Evolutionary conservation across 176 grass and related monocot genomes (phyloP), one percentile per base, ranked within the genome.

Genomic region (Avena insularis): DNA sequence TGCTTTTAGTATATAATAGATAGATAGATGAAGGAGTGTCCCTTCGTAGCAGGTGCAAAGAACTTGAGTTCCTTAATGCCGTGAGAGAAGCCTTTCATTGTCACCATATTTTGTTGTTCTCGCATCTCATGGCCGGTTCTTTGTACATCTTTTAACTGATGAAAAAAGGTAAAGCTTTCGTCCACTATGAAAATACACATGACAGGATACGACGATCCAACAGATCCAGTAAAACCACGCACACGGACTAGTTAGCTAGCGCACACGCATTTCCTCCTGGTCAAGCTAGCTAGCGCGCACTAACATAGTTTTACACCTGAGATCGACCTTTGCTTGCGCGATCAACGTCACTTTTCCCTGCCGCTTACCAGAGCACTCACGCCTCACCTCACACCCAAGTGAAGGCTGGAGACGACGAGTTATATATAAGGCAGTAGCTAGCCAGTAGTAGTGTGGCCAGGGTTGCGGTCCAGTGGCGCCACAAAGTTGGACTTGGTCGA

Each of bases 401-500:
- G 78, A 82, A 83, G 80, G 69, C 77, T 54, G 69, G 76, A 77
- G 83, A 64, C 58, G 45, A 85, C 1, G 65, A 6, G 15, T 82
- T 53, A 51, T 77, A 51, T 77, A 54, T 55, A 75, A 4, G 12
- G 11, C 20, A 8, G 70, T 13, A 47, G 40, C n/a, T 13, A 47
- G 40, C n/a, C 66, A 2, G 73, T 31, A 9, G 85, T 87, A 9
- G 85, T 87, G 86, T 82, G 90, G 48, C 53, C 82, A 15, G 46
- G 55, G 82, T 5, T 36, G 82, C 73, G 75, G 81, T 88, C 78
- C 82, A 71, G 82, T 62, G 53, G 74, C 59, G 90, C 86, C 90
- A 82, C 86, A 86, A 91, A 91, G 86, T 91, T 91, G 61, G 90
- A 91, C 86, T 68, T 2, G 57, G 62, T 63, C 70, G 62, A 31